A percentile compares a stretch with the other conserved stretches of the same genome.
Evolutionary conservation across 2,329 filamentous ascomycete species (phyloP).

Genomic region (Epichloe hybrida): DNA sequence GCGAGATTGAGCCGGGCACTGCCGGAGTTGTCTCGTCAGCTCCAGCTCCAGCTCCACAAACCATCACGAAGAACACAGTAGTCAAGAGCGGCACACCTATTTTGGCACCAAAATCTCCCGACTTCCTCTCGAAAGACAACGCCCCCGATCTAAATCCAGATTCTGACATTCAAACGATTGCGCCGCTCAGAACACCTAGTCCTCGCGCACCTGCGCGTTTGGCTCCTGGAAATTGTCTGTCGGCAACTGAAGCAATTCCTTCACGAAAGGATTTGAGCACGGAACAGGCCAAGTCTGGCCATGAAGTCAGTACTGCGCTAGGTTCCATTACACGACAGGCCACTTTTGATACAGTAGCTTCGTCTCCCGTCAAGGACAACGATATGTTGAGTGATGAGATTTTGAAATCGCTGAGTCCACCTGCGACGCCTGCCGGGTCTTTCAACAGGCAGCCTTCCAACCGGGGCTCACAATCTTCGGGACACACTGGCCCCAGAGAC

Average conservation of each 20-base stretch:
- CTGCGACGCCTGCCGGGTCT: conserved; percentile 14
- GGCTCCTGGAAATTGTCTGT: not conserved
- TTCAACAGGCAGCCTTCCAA: conserved; percentile 7
- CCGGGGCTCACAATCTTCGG: conserved; percentile 9
- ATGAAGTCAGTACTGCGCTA: conserved; percentile 17
- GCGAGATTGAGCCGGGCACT: not conserved
- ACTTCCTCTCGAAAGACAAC: not conserved
- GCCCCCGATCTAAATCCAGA: conserved; percentile 5
- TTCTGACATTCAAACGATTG: conserved; percentile 10
- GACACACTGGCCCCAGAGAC: conserved; percentile 24
- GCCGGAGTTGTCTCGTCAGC: not conserved
- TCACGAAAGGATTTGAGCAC: conserved; percentile 18
- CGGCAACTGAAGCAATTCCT: conserved; percentile 18
- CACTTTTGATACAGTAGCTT: conserved; percentile 34
- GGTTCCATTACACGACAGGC: conserved; percentile 26
- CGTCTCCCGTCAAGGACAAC: conserved; percentile 51
- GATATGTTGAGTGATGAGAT: conserved; percentile 64
- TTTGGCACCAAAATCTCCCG: not conserved
- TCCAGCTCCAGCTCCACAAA: not conserved
- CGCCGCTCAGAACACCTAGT: conserved; percentile 22
- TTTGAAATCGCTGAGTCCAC: conserved; percentile 50
- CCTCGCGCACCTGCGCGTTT: conserved; percentile 9
- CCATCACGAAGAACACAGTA: not conserved
- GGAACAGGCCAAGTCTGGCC: conserved; percentile 7
- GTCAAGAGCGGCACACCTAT: not conserved